Evolutionary conservation across 2,329 filamentous ascomycete species (phyloP).

Genomic region (Calonectria hongkongensis): DNA sequence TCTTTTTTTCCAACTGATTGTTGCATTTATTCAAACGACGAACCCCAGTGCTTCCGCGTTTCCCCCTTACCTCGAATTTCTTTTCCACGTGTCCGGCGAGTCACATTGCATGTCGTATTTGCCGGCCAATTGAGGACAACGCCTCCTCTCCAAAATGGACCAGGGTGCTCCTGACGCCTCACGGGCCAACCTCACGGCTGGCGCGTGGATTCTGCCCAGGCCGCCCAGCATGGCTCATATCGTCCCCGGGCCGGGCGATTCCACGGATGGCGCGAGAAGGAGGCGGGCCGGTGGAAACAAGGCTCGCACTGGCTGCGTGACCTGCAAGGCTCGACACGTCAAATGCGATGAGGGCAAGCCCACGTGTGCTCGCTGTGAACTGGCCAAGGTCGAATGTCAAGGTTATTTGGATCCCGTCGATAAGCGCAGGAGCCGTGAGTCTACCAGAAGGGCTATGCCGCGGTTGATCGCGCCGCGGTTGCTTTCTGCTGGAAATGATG

Average conservation of each 20-base stretch:
- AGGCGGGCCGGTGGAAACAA: slow-evolving; percentile 13
- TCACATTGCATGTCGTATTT: slow-evolving; percentile 17
- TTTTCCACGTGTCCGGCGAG: not conserved
- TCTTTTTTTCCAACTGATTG: slow-evolving; percentile 8
- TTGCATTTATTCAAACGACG: slow-evolving; percentile 14
- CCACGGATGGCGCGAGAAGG: slow-evolving; percentile 7
- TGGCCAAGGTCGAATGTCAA: slow-evolving; percentile 17
- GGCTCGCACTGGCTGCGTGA: slow-evolving; percentile 22
- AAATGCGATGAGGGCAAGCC: slow-evolving; percentile 27
- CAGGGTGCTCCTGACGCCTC: slow-evolving; percentile 3
- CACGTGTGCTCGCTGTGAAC: slow-evolving; percentile 8
- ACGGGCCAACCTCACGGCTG: not conserved
- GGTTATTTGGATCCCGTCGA: slow-evolving; percentile 6
- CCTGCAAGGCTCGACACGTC: slow-evolving; percentile 23
- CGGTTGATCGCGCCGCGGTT: not conserved
- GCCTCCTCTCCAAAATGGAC: slow-evolving; percentile 4
- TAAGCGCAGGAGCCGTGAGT: slow-evolving; percentile 4
- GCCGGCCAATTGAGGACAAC: slow-evolving; percentile 5
- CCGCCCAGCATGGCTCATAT: slow-evolving; percentile 1
- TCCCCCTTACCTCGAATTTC: slow-evolving; percentile 10
- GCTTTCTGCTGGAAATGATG: not conserved
- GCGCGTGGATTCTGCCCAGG: slow-evolving; percentile 15
- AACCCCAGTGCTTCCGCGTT: slow-evolving; percentile 16
- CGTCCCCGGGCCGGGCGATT: not conserved
- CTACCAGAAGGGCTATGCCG: not conserved